phyloP scores from a whole-genome alignment of 257 asterid genomes.

The Anisodus acutangulus region DNA sequence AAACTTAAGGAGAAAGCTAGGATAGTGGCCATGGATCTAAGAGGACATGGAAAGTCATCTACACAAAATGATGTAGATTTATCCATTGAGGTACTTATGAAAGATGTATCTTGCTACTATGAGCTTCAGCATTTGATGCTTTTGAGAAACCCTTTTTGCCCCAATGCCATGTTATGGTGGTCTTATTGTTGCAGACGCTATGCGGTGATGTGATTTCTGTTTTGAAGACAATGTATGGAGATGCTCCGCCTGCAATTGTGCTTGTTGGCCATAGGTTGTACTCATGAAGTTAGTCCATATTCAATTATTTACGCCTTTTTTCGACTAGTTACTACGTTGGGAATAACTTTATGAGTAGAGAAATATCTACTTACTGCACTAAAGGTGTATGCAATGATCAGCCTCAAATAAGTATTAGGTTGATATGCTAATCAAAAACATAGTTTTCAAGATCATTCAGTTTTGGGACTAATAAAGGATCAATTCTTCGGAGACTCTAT shows the following conservation, averaged over 20 bases:
- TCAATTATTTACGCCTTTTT: background rate
- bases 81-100: constrained; percentile 73
- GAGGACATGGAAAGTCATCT: constrained; percentile 94
- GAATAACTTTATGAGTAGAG: constrained; percentile 7
- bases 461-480: constrained; percentile 22
- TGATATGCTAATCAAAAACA: constrained; percentile 1
- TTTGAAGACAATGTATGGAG: constrained; percentile 80
- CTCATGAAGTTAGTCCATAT: constrained; percentile 28
- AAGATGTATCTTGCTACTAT: constrained; percentile 24
- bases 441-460: constrained; percentile 3
- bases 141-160: background rate
- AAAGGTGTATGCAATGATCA: constrained; percentile 11
- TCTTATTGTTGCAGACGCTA: constrained; percentile 60
- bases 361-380: constrained; percentile 3
- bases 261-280: constrained; percentile 92
- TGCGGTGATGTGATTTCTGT: constrained; percentile 84
- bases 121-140: constrained; percentile 29
- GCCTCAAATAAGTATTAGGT: constrained; percentile 15
- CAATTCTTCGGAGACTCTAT: background rate
- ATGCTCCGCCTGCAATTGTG: constrained; percentile 94
- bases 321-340: background rate
- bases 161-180: constrained; percentile 26
- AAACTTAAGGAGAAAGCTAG: constrained; percentile 79
- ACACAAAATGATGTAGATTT: constrained; percentile 86
- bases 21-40: constrained; percentile 84